Conservation (phyloP, 164 flowering plant genomes). For the Protea cynaroides region DNA sequence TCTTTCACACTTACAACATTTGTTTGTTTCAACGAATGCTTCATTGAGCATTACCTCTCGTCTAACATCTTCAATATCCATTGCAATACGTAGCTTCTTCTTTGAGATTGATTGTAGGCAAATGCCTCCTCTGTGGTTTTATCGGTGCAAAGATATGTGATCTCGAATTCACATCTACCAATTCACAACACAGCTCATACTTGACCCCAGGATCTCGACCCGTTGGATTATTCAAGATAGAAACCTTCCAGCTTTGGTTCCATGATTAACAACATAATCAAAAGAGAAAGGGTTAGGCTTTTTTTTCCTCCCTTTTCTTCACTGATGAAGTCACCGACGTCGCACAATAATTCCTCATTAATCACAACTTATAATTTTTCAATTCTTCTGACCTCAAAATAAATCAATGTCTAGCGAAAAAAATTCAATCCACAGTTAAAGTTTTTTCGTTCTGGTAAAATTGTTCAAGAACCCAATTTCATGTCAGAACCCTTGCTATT, state of each 20-base stretch:
- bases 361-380: slow-evolving; percentile 11
- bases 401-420: not conserved
- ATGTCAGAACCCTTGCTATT: not conserved
- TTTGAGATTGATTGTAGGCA: slow-evolving; percentile 87
- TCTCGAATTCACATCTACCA: slow-evolving; percentile 85
- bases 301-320: slow-evolving; percentile 31
- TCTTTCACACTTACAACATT: slow-evolving; percentile 72
- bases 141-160: slow-evolving; percentile 79
- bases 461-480: not conserved
- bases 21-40: slow-evolving; percentile 64
- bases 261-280: slow-evolving; percentile 30
- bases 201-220: slow-evolving; percentile 47
- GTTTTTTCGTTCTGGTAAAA: not conserved
- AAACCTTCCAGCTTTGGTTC: slow-evolving; percentile 30
- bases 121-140: slow-evolving; percentile 39
- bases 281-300: no score
- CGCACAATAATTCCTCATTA: slow-evolving; percentile 83
- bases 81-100: slow-evolving; percentile 71
- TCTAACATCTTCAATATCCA: slow-evolving; percentile 83
- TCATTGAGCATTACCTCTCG: slow-evolving; percentile 86
- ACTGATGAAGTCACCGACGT: slow-evolving; percentile 25
- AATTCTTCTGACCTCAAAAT: not conserved
- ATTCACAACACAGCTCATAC: slow-evolving; percentile 74
- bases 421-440: not conserved
- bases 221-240: slow-evolving; percentile 56